These are phyloP conservation scores for Penicillium atrosanguineum DNA, from an alignment of 495 filamentous ascomycete genomes.

Conservation along the genomic window DNA sequence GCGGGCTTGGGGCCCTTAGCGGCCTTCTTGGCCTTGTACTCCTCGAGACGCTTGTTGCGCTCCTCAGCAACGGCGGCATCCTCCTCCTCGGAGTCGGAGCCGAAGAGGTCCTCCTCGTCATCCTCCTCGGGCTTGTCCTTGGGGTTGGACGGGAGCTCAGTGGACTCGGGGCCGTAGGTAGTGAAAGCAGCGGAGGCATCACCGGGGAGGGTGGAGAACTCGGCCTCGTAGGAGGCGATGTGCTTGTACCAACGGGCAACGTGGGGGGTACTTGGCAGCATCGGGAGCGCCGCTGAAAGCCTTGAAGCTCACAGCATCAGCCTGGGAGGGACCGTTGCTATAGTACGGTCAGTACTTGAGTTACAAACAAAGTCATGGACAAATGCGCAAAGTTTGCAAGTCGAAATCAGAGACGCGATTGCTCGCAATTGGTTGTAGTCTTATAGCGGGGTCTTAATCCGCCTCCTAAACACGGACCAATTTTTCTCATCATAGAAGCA, in stretches of 20 bases:
- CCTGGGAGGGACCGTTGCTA: constrained; percentile 85
- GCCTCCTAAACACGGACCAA: constrained; percentile 99
- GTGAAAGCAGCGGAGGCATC: constrained; percentile 86
- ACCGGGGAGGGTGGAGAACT: constrained; percentile 87
- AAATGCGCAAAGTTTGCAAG: constrained; percentile 2
- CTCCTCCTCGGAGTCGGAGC: constrained; percentile 84
- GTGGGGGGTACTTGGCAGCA: constrained; percentile 81
- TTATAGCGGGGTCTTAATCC: constrained; percentile 92
- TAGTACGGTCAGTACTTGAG: constrained; percentile 30
- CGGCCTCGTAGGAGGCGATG: constrained; percentile 83
- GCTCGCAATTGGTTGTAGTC: constrained; percentile 78
- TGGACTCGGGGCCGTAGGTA: constrained; percentile 83
- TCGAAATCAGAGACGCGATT: constrained; percentile 77
- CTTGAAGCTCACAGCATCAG: constrained; percentile 94
- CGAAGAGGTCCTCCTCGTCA: constrained; percentile 84
- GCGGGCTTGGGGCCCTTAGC: constrained; percentile 75
- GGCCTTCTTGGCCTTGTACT: constrained; percentile 97
- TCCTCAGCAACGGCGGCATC: constrained; percentile 79
- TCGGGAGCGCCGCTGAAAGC: constrained; percentile 73
- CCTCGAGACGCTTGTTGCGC: constrained; percentile 83
- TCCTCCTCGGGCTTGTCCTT: constrained; percentile 76
- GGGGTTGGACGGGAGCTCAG: constrained; percentile 73
- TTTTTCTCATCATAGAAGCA: constrained; percentile 77
- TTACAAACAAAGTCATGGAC: constrained; percentile 3
- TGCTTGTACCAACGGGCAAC: constrained; percentile 98